phyloP scores from a whole-genome alignment of 177 flowering plant species.

The Tripterygium wilfordii region DNA sequence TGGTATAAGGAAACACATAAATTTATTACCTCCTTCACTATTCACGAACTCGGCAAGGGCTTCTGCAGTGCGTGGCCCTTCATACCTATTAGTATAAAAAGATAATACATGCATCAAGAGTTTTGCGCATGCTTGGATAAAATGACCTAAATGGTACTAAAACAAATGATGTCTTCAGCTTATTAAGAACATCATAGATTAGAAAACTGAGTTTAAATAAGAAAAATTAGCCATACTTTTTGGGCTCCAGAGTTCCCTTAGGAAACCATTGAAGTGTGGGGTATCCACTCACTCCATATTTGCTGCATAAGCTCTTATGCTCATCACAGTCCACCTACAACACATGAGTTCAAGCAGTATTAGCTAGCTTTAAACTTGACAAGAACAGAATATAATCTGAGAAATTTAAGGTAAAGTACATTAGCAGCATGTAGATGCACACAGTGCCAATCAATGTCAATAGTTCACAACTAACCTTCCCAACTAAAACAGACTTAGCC shows the following conservation, averaged over 20 bases:
- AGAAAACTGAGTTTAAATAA: constrained; percentile 39
- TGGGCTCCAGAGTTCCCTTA: constrained; percentile 83
- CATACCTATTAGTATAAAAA: constrained; percentile 47
- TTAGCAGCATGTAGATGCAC: not conserved
- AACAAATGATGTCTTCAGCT: not conserved
- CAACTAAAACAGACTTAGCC: constrained; percentile 91
- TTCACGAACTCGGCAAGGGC: constrained; percentile 85
- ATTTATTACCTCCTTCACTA: constrained; percentile 72
- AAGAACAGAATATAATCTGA: not conserved
- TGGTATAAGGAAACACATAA: too few relatives aligned
- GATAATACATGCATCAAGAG: too few relatives aligned
- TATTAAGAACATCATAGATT: not conserved
- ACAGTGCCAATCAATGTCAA: not conserved
- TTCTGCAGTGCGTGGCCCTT: constrained; percentile 84
- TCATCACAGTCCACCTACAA: constrained; percentile 93
- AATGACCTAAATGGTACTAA: constrained; percentile 35
- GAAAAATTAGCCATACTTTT: constrained; percentile 48
- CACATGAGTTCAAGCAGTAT: not conserved
- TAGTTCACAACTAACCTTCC: constrained; percentile 57
- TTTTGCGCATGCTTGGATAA: too few relatives aligned
- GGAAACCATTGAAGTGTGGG: constrained; percentile 98
- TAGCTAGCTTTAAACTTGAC: not conserved
- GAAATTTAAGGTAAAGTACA: not conserved
- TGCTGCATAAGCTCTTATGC: constrained; percentile 73
- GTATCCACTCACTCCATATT: constrained; percentile 84